These are phyloP conservation scores for Epichloe sibirici DNA, from an alignment of 2,329 filamentous ascomycete species.

Conservation along the genomic window DNA sequence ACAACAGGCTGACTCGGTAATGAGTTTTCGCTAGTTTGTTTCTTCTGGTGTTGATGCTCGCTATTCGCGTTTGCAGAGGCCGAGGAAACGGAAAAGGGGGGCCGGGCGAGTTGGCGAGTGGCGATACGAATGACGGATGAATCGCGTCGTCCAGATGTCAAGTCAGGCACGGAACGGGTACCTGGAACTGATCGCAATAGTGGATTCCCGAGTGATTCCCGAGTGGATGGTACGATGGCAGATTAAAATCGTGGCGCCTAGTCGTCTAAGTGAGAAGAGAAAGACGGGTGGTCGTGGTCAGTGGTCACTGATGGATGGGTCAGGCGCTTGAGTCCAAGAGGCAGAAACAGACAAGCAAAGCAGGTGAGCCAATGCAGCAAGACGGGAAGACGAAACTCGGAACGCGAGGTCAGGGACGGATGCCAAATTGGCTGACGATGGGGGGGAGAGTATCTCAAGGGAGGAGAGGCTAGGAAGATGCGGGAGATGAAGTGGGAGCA, in stretches of 20 bases:
- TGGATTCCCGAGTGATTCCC: conserved; percentile 1
- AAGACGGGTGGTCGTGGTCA: not conserved
- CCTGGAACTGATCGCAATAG: conserved; percentile 11
- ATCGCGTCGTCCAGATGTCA: conserved; percentile 4
- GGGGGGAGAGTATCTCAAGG: conserved; percentile 4
- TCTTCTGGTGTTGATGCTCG: not conserved
- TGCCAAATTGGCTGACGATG: conserved; percentile 6
- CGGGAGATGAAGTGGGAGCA: conserved; percentile 8
- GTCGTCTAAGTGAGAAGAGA: conserved; percentile 5
- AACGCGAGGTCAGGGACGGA: not conserved
- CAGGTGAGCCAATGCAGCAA: not conserved
- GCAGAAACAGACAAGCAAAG: not conserved
- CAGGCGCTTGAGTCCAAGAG: not conserved
- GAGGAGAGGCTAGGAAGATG: conserved; percentile 1
- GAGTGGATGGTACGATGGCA: conserved; percentile 3
- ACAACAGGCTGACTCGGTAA: not conserved
- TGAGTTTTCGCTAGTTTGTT: not conserved
- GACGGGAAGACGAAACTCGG: not conserved
- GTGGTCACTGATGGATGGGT: not conserved
- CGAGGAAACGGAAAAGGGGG: not conserved
- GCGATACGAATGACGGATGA: not conserved
- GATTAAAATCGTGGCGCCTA: conserved; percentile 7
- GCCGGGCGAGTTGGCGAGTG: not conserved
- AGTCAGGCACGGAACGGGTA: conserved; percentile 11
- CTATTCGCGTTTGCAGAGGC: not conserved